phyloP scores from a whole-genome alignment of 23 red algal genomes.

The Gracilaria domingensis region DNA sequence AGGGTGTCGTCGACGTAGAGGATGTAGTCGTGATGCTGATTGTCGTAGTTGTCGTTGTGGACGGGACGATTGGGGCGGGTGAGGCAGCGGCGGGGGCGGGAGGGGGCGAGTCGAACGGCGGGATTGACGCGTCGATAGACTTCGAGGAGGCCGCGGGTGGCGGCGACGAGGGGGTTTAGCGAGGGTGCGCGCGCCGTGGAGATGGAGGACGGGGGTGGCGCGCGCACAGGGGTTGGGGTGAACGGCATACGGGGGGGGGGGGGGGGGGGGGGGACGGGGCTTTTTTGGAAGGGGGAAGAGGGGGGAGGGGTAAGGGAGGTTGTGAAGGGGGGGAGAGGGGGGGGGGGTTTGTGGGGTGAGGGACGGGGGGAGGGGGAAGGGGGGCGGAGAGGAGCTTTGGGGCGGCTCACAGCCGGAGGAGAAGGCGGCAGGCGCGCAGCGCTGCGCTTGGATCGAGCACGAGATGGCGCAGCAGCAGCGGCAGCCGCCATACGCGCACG shows the following conservation, averaged over 20 bases:
- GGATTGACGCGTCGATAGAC: slow-evolving; percentile 63
- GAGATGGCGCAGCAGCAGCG: slow-evolving; percentile 24
- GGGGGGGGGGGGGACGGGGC: neutral
- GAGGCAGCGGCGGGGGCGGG: slow-evolving; percentile 59
- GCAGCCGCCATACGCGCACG: neutral
- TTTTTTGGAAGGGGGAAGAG: neutral
- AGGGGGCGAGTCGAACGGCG: neutral
- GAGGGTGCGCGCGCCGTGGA: slow-evolving; percentile 18
- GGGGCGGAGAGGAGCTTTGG: neutral
- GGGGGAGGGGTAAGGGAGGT: neutral
- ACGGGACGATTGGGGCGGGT: slow-evolving; percentile 48
- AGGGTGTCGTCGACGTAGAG: slow-evolving; percentile 81
- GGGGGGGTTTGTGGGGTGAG: neutral
- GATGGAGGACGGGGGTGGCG: slow-evolving; percentile 14
- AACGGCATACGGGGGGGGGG: slow-evolving; percentile 14
- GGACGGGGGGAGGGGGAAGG: neutral
- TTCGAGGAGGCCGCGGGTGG: slow-evolving; percentile 49
- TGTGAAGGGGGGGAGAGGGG: neutral
- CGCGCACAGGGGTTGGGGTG: neutral
- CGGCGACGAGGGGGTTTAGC: slow-evolving; percentile 34
- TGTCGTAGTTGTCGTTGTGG: slow-evolving; percentile 70
- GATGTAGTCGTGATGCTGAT: slow-evolving; percentile 87
- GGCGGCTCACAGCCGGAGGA: neutral
- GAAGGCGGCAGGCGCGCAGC: neutral
- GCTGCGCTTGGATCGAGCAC: slow-evolving; percentile 25